phyloP scores from a whole-genome alignment of 441 rosid genomes.

The Bocquillonia castaneifolia region DNA sequence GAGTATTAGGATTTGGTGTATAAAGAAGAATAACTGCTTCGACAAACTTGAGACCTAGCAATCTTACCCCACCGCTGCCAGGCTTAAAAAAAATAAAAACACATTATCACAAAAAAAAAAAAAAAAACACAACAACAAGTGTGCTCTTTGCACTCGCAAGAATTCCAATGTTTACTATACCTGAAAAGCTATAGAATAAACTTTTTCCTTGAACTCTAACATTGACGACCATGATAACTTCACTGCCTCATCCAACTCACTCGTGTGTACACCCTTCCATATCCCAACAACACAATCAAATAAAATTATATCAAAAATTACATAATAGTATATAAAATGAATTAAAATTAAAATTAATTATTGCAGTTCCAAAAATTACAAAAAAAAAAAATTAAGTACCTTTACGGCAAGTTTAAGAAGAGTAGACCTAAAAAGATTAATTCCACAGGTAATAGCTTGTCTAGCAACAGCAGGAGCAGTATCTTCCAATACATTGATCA shows the following conservation, averaged over 20 bases:
- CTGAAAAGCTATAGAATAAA: conserved; percentile 76
- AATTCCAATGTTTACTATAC: conserved; percentile 35
- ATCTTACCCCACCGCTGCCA: conserved; percentile 75
- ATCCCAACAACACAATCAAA: neutral
- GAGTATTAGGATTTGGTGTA: conserved; percentile 78
- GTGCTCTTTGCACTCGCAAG: conserved; percentile 13
- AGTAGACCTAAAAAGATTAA: conserved; percentile 57
- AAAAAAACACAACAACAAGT: conserved; percentile 21
- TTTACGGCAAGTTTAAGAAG: conserved; percentile 61
- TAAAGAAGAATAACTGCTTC: conserved; percentile 86
- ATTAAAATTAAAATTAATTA: no score
- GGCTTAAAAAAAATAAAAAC: conserved; percentile 45
- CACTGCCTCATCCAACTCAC: conserved; percentile 59
- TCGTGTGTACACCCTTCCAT: conserved; percentile 63
- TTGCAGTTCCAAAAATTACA: neutral
- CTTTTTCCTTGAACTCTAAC: conserved; percentile 81
- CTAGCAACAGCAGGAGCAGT: conserved; percentile 85
- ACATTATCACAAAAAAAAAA: conserved; percentile 32
- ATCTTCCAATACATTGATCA: conserved; percentile 63
- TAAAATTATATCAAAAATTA: no score
- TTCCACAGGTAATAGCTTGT: conserved; percentile 70
- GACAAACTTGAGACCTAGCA: conserved; percentile 81
- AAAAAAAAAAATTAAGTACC: conserved; percentile 33
- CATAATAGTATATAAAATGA: no score
- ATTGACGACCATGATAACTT: conserved; percentile 83